Evolutionary conservation across 768 basidiomycete genomes (phyloP), one percentile per base, ranked within the genome.

Genomic region (Boletus patriciae): DNA sequence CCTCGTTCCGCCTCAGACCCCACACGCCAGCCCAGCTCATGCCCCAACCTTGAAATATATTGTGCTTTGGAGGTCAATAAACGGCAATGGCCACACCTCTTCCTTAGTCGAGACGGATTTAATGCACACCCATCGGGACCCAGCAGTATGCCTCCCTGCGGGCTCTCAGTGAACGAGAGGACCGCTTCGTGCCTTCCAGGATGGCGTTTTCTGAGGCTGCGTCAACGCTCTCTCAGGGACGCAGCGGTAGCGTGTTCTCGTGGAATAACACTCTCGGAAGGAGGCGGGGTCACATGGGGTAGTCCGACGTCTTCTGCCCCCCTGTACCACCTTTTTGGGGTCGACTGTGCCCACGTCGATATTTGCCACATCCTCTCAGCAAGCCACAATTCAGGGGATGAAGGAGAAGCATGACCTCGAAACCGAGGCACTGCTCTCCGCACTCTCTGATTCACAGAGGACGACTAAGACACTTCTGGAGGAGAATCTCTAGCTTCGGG

Each of bases 391-490:
- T 0, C 76, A 77, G 53, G 52, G 63, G 31, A 63, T 90, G 67
- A 84, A 81, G 66, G 88, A 90, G 9, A 85, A 82, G 58, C 90
- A 92, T 61, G 73, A 78, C 13, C 74, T 78, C 0, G 90, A 91
- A 71, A 90, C 85, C 34, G 86, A 80, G 9, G 89, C 89, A 15
- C 70, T 92, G 9, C 78, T 92, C 3, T 73, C 76, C 27, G 90
- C 90, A 5, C 75, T 92, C 6, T 87, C 87, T 0, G 90, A 92
- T 65, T 86, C 87, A 1, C 90, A 92, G 66, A 76, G 85, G 46
- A 85, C 83, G 15, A 79, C 77, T 3, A 79, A 82, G 60, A 70
- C 85, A 18, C 72, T 92, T 38, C 73, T 88, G 18, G 86, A 86
- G 50, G 89, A 92, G 71, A 91, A 90, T 59, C 60, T 62, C 4